These are phyloP conservation scores for Ceriops decandra DNA, from an alignment of 345 rosid genomes.

Conservation along the genomic window DNA sequence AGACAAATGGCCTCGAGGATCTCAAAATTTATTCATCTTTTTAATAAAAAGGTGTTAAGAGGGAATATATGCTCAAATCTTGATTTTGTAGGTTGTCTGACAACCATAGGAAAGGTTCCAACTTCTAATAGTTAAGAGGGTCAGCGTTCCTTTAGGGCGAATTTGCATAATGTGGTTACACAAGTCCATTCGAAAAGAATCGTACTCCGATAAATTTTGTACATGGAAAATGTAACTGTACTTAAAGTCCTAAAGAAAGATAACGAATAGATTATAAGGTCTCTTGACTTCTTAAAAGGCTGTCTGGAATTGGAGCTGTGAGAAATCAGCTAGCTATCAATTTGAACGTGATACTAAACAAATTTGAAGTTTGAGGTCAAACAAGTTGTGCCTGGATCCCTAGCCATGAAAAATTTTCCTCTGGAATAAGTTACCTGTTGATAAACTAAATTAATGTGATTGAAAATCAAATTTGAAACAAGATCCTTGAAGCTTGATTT, in stretches of 20 bases:
- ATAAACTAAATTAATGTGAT: too few species aligned
- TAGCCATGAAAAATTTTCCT: background rate
- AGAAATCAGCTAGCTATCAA: constrained; percentile 6
- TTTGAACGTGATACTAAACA: constrained; percentile 13
- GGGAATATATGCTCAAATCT: constrained; percentile 54
- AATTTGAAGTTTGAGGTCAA: constrained; percentile 2
- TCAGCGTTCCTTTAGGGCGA: constrained; percentile 25
- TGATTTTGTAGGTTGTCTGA: constrained; percentile 36
- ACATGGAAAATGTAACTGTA: constrained; percentile 25
- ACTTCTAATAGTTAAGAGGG: constrained; percentile 26
- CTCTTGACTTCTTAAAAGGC: constrained; percentile 22
- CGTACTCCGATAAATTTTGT: constrained; percentile 22
- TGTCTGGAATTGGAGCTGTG: constrained; percentile 11
- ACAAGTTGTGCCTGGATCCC: constrained; percentile 7
- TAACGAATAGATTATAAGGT: constrained; percentile 28
- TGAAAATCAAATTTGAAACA: too few species aligned
- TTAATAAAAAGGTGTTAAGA: constrained; percentile 38
- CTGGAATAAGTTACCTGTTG: too few species aligned
- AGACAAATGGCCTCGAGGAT: constrained; percentile 32
- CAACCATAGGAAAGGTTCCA: constrained; percentile 34
- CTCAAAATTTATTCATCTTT: constrained; percentile 35
- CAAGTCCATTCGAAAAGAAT: constrained; percentile 44
- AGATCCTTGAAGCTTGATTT: too few species aligned
- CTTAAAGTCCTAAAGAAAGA: constrained; percentile 19
- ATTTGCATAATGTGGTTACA: constrained; percentile 39